Percentiles rank a stretch among this genome's conserved stretches.
These are phyloP conservation scores for Ascomycota sp. DNA, from an alignment of 2,329 filamentous ascomycete genomes.

Conservation along the genomic window DNA sequence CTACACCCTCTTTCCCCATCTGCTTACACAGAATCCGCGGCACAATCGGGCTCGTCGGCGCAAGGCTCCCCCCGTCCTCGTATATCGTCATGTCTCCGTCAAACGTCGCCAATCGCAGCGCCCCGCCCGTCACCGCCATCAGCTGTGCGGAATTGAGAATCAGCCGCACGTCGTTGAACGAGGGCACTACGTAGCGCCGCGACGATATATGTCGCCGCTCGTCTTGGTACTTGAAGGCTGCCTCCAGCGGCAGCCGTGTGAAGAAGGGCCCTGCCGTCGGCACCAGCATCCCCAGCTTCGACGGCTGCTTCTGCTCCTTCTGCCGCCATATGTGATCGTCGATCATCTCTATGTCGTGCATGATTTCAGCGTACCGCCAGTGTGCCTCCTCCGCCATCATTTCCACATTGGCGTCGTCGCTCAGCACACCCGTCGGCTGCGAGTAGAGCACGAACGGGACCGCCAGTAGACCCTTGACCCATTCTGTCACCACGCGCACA, in stretches of 20 bases:
- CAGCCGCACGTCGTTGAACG: constrained; percentile 88
- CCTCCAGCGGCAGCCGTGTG: constrained; percentile 66
- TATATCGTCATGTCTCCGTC: constrained; percentile 96
- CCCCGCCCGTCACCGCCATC: constrained; percentile 67
- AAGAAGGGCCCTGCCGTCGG: constrained; percentile 88
- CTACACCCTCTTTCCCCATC: too few species aligned
- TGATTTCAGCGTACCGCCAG: constrained; percentile 81
- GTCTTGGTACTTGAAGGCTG: constrained; percentile 85
- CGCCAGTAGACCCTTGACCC: constrained; percentile 87
- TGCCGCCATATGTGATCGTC: constrained; percentile 80
- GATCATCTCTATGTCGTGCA: constrained; percentile 80
- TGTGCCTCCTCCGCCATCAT: constrained; percentile 66
- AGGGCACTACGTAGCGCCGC: constrained; percentile 80
- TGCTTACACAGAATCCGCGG: constrained; percentile 31
- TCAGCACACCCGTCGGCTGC: constrained; percentile 74
- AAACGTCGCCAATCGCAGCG: constrained; percentile 76
- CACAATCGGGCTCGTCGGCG: constrained; percentile 59
- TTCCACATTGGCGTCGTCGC: constrained; percentile 42
- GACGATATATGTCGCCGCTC: constrained; percentile 69
- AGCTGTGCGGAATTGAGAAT: constrained; percentile 89
- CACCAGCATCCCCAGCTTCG: constrained; percentile 81
- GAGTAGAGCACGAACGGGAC: constrained; percentile 95
- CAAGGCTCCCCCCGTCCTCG: constrained; percentile 66
- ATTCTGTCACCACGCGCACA: constrained; percentile 46
- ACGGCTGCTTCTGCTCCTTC: constrained; percentile 29